These are phyloP conservation scores for Hypoxylon sp. DNA, from an alignment of 2,329 filamentous ascomycete genomes.

Conservation along the genomic window DNA sequence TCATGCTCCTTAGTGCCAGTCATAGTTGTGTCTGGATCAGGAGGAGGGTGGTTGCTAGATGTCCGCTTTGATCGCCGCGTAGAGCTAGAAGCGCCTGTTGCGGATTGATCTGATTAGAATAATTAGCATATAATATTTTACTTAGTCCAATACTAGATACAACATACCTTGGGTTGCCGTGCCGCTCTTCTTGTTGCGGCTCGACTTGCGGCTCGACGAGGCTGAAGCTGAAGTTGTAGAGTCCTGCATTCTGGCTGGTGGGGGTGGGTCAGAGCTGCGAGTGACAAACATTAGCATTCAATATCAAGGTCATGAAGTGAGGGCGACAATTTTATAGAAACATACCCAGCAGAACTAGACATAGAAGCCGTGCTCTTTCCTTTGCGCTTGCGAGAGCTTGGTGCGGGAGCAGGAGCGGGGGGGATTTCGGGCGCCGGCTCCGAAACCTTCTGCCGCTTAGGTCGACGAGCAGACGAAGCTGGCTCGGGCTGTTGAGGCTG, in stretches of 20 bases:
- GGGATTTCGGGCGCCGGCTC: slow-evolving; percentile 59
- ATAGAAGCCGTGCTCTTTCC: slow-evolving; percentile 74
- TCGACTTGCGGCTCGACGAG: slow-evolving; percentile 79
- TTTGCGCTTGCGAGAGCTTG: slow-evolving; percentile 67
- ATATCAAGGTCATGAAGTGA: slow-evolving; percentile 9
- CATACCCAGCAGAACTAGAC: slow-evolving; percentile 78
- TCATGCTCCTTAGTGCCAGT: slow-evolving; percentile 73
- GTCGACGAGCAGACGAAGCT: slow-evolving; percentile 66
- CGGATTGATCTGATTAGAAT: slow-evolving; percentile 39
- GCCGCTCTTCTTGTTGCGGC: slow-evolving; percentile 75
- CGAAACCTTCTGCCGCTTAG: slow-evolving; percentile 78
- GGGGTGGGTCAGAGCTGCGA: slow-evolving; percentile 69
- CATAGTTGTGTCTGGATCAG: slow-evolving; percentile 77
- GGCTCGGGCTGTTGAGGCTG: slow-evolving; percentile 48
- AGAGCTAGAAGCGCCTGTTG: slow-evolving; percentile 55
- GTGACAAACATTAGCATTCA: slow-evolving; percentile 39
- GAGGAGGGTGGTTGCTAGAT: slow-evolving; percentile 56
- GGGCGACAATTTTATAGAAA: slow-evolving; percentile 19
- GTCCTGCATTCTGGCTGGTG: slow-evolving; percentile 73
- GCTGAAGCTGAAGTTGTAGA: slow-evolving; percentile 67
- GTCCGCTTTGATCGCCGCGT: slow-evolving; percentile 68
- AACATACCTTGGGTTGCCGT: slow-evolving; percentile 60
- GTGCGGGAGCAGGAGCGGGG: slow-evolving; percentile 51
- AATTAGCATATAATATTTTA: slow-evolving; percentile 13
- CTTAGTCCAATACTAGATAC: neutral